Conservation (phyloP, 202 grass and related monocot genomes). For the Digitaria exilis region DNA sequence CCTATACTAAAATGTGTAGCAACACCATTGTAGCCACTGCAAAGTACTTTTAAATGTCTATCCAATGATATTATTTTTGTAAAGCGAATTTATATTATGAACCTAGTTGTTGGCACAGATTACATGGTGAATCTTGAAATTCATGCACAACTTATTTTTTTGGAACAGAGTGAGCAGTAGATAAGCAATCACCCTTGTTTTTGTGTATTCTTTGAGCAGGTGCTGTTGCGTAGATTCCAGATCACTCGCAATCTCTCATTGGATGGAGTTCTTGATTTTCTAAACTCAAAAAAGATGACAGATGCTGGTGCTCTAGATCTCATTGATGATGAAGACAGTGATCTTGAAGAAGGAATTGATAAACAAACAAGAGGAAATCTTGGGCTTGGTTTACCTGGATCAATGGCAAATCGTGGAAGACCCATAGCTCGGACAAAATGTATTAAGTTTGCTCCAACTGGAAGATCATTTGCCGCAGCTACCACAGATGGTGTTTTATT, state of each 20-base stretch:
- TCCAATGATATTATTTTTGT: neutral
- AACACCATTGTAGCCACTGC: too few relatives aligned
- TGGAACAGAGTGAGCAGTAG: neutral
- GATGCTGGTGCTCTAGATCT: slow-evolving; percentile 87
- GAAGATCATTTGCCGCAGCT: slow-evolving; percentile 90
- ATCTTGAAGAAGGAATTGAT: slow-evolving; percentile 85
- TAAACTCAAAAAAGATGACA: slow-evolving; percentile 97
- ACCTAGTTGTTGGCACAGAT: neutral
- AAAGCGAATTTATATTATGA: neutral
- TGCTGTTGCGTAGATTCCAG: slow-evolving; percentile 88
- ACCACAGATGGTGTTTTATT: slow-evolving; percentile 92
- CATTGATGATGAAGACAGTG: slow-evolving; percentile 85
- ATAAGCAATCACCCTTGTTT: slow-evolving; percentile 9
- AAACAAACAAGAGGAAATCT: slow-evolving; percentile 56
- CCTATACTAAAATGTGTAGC: too few relatives aligned
- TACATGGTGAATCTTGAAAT: neutral
- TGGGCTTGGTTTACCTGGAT: slow-evolving; percentile 79
- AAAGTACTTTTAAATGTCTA: too few relatives aligned
- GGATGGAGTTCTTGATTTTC: slow-evolving; percentile 96
- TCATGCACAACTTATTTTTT: neutral
- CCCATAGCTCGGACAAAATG: slow-evolving; percentile 79
- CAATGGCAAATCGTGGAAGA: slow-evolving; percentile 71
- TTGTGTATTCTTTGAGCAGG: slow-evolving; percentile 53
- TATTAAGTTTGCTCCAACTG: slow-evolving; percentile 89
- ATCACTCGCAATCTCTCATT: slow-evolving; percentile 95